Conservation (phyloP, 129 eudicot genomes). For the Glebionis coronaria region DNA sequence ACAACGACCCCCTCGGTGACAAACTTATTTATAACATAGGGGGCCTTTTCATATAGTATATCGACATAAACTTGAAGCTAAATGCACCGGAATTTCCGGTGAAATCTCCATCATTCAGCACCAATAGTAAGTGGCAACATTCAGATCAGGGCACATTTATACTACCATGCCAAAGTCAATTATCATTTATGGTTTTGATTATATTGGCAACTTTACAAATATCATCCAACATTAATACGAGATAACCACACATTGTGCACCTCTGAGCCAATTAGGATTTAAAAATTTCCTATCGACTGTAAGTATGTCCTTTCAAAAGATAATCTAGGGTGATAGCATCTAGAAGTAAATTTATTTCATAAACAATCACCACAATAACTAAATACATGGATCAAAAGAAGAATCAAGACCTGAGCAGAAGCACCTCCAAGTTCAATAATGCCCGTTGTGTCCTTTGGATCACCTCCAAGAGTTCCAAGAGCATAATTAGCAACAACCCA, state of each 20-base stretch:
- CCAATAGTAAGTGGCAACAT: neutral
- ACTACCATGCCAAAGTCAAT: neutral
- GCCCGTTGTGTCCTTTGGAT: slow-evolving; percentile 82
- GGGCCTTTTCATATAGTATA: neutral
- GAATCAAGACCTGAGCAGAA: slow-evolving; percentile 78
- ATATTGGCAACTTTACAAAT: too few relatives aligned
- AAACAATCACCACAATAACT: neutral
- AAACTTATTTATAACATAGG: neutral
- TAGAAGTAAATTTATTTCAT: neutral
- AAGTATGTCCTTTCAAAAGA: slow-evolving; percentile 12
- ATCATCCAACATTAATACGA: too few relatives aligned
- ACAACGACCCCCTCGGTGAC: neutral
- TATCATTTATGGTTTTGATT: too few relatives aligned
- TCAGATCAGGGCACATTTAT: neutral
- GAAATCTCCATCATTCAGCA: slow-evolving; percentile 3
- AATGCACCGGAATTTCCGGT: neutral
- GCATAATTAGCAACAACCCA: slow-evolving; percentile 99
- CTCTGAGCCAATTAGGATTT: too few relatives aligned
- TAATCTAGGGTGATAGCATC: neutral
- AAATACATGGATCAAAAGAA: neutral
- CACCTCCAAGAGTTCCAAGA: slow-evolving; percentile 89
- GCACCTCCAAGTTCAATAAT: slow-evolving; percentile 99
- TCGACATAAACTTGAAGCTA: neutral
- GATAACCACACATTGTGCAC: too few relatives aligned
- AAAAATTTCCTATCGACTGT: neutral